Evolutionary conservation across 306 rosid species (phyloP), one percentile per base, ranked within the genome.

Genomic region (Lithocarpus polystachyus): DNA sequence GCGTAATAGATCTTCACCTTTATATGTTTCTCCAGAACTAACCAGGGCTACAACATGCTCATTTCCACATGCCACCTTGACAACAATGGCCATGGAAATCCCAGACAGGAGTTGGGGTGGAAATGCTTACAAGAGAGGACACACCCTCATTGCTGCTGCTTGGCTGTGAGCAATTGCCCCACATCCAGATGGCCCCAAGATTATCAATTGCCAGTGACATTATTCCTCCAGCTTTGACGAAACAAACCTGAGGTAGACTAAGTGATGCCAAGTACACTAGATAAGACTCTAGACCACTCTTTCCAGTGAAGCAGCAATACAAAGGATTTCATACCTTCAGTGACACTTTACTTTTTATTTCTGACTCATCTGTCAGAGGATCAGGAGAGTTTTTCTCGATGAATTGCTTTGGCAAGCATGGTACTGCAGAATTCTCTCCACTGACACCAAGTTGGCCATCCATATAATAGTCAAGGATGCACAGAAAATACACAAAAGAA

Each of bases 381-480:
- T 80, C 83, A 15, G 85, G 81, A n/a, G 71, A 67, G 20, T 73
- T 77, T 80, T 81, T 53, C 86, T 83, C 90, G 45, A 70, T 82
- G 65, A 94, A 94, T 59, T 35, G 85, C 69, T 78, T 79, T 79
- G 90, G 78, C 85, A 94, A 81, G 86, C 82, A 76, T 40, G 98
- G 98, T 33, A 69, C 82, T 52, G 71, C 43, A 1, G 81, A 79
- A 72, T 86, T 88, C 81, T 87, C 97, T 71, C 86, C 95, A 37
- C 71, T 82, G 12, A 79, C 72, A 61, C 98, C 97, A 73, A 94
- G 97, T 94, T 94, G 98, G 84, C 98, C 98, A 82, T 90, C 98
- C 89, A 81, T 89, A 74, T 60, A 83, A 65, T 23, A 84, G 98
- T 94, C 86, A 89, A 89, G 97, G 91, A 87, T 57, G 45, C 48